Evolutionary conservation across 192 early-diverging fungal species (phyloP).

Genomic region (Umbelopsis sp.): DNA sequence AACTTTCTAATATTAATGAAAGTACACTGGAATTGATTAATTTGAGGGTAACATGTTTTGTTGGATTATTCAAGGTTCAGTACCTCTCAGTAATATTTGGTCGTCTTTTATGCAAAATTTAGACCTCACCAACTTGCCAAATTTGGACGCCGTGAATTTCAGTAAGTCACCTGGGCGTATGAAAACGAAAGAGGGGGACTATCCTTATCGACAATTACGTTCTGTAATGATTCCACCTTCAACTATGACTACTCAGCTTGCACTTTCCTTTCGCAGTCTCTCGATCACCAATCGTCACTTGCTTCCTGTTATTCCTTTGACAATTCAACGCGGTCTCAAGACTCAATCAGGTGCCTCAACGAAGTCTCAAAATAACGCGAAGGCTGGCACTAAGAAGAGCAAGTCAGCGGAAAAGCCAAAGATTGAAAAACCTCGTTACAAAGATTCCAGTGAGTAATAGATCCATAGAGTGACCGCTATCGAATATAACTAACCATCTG

Average conservation of each 20-base stretch:
- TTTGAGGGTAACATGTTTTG: too few species aligned
- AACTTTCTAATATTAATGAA: too few species aligned
- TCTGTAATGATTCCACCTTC: background rate
- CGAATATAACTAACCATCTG: background rate
- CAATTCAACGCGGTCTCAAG: background rate
- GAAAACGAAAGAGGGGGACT: background rate
- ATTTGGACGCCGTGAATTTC: background rate
- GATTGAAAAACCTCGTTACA: constrained; percentile 5
- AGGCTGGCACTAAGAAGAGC: background rate
- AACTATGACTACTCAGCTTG: background rate
- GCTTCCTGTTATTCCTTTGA: background rate
- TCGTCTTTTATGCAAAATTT: too few species aligned
- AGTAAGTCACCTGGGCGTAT: constrained; percentile 11
- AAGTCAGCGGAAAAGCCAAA: background rate
- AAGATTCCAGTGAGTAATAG: background rate
- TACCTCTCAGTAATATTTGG: too few species aligned
- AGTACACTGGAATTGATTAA: too few species aligned
- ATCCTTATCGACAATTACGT: background rate
- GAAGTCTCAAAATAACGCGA: background rate
- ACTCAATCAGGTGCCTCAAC: background rate
- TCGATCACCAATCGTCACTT: background rate
- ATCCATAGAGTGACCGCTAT: background rate
- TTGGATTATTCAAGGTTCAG: too few species aligned
- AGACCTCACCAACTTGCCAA: too few species aligned
- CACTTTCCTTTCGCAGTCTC: constrained; percentile 2